These are phyloP conservation scores for Poa pratensis DNA, from an alignment of 176 grass and related monocot species.

Conservation along the genomic window DNA sequence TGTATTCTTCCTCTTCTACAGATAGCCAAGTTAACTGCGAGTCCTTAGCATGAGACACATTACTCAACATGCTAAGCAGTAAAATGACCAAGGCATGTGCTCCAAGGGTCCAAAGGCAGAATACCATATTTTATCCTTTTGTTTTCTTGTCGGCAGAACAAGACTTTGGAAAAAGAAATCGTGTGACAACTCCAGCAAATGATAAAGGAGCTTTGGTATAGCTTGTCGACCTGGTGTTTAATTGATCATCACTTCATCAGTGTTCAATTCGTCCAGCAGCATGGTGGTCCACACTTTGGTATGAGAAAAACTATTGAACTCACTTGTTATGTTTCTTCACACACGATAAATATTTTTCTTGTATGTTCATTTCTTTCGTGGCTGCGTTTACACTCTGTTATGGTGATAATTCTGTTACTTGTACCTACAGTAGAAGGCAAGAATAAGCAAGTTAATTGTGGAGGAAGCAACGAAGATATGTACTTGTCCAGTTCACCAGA, in stretches of 20 bases:
- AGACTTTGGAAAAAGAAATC: conserved; percentile 49
- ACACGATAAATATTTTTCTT: conserved; percentile 1
- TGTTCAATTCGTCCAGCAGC: conserved; percentile 26
- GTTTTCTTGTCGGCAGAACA: conserved; percentile 50
- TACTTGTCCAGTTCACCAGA: conserved; percentile 53
- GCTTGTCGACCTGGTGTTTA: conserved; percentile 44
- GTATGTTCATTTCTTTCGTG: neutral
- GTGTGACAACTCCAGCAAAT: conserved; percentile 53
- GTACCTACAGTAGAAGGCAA: conserved; percentile 53
- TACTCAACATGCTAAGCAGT: conserved; percentile 43
- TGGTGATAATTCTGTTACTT: conserved; percentile 1
- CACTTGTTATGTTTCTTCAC: conserved; percentile 30
- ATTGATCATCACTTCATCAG: conserved; percentile 22
- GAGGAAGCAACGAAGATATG: conserved; percentile 71
- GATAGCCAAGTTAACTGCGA: conserved; percentile 7
- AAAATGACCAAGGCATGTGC: conserved; percentile 53
- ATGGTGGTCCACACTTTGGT: conserved; percentile 11
- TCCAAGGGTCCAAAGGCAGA: conserved; percentile 46
- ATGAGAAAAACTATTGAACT: conserved; percentile 22
- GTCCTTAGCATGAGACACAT: conserved; percentile 31
- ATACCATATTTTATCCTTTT: conserved; percentile 47
- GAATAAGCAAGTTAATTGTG: conserved; percentile 98
- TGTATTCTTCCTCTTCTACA: conserved; percentile 36
- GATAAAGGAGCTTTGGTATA: conserved; percentile 51
- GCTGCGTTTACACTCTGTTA: no score